Evolutionary conservation across 1,139 yeast species (phyloP), one percentile per base, ranked within the genome.

Genomic region (Chernovozyma aurita): DNA sequence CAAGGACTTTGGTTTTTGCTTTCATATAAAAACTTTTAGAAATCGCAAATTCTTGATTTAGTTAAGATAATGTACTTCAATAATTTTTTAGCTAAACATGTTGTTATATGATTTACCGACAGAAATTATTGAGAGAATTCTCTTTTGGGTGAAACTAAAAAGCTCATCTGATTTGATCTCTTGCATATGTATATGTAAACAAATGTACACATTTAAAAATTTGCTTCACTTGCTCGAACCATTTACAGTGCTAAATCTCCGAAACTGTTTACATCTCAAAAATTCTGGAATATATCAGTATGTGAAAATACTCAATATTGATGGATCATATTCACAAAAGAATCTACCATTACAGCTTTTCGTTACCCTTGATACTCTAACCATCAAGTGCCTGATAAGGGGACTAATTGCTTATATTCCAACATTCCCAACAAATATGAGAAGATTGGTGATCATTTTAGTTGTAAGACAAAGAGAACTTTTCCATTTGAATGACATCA

Each of bases 111-210:
- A 40, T 4, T 39, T 54, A 12, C 55, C 57, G 2, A 28, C 35
- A 16, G 48, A 44, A 18, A 32, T 53, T 3, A 41, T 49, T 18
- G 38, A 41, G 11, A 35, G 50, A 32, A 43, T 52, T 3, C 28
- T 53, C 4, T 52, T 36, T 11, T 26, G 15, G 6, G 28, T 26
- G 8, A 6, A 8, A 11, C 11, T 11, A 6, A 14, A 26, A 7
- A 26, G 18, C 17, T 13, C 12, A 16, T 16, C 11, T 6, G 28
- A 26, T 11, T 11, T 26, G 31, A 15, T 29, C 6, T 13, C 31
- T 18, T 29, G 22, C 16, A 22, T 29, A 6, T 15, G 31, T 12
- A 7, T 15, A 8, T 7, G 31, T 12, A 6, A 28, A 18, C 15
- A 13, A 8, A 15, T 22, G 22, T 29, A 29, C 29, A 12, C 8